Evolutionary conservation across 176 grass and related monocot species (phyloP).

Genomic region (maize (Zea mays)): DNA sequence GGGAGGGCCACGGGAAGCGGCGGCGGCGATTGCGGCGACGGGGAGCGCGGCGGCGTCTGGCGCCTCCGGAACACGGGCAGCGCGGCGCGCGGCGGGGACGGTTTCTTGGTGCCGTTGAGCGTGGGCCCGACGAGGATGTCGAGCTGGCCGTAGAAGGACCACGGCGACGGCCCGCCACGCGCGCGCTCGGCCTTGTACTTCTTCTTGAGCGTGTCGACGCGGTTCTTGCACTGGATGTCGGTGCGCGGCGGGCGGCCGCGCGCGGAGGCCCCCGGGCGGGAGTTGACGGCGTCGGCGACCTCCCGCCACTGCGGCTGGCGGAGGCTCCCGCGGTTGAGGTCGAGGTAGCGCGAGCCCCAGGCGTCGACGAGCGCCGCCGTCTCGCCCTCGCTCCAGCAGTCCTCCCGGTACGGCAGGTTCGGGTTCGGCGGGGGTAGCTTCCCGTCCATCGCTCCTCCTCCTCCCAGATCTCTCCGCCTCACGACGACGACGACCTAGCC

Average conservation of each 20-base stretch:
- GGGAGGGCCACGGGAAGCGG: conserved; percentile 49
- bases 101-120: conserved; percentile 28
- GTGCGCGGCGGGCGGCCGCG: conserved; percentile 79
- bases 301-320: conserved; percentile 98
- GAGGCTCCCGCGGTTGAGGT: conserved; percentile 89
- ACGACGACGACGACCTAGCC: conserved; percentile 14
- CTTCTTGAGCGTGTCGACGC: conserved; percentile 98
- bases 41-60: conserved; percentile 32
- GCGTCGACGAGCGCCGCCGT: conserved; percentile 84
- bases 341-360: conserved; percentile 89
- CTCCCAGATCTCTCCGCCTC: conserved; percentile 38
- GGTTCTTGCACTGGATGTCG: conserved; percentile 98
- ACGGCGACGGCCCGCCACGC: conserved; percentile 46
- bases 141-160: conserved; percentile 77
- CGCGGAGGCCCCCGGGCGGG: conserved; percentile 57
- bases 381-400: conserved; percentile 99
- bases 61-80: conserved; percentile 39
- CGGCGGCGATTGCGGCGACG: conserved; percentile 38
- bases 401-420: conserved; percentile 90
- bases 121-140: conserved; percentile 77
- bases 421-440: conserved; percentile 73
- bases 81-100: conserved; percentile 40
- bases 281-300: conserved; percentile 90
- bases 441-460: conserved; percentile 45
- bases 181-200: conserved; percentile 93